Base-by-base conservation (phyloP, 805 yeast species). In the Candida tallmaniae region DNA sequence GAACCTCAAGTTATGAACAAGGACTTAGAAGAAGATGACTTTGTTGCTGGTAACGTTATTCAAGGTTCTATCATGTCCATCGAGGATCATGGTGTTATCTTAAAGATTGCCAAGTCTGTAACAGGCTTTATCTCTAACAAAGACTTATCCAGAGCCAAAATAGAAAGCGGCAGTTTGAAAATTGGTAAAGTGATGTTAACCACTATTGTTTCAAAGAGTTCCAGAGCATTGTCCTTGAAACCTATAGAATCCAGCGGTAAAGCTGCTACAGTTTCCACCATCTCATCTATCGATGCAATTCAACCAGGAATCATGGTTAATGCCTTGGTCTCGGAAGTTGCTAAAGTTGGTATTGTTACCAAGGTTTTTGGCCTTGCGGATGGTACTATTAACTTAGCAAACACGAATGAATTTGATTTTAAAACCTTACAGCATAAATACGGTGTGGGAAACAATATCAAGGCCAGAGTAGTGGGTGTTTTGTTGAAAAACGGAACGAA, bases 51-150 rank as follows among this genome's bases (percentile, higher is more conserved):
- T 28, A 68, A 74, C 39, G 52, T 82, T 4, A 52, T 93, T 2
- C 98, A 93, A 60, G 89, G 79, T 16, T 68, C 85, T 2, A 78
- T 93, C 15, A 72, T 69, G 41, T 81, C 94, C 30, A 60, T 85
- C 16, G 97, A 93, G 68, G 99, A 93, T 55, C 96, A 87, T 55
- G 98, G 98, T 60, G 73, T 78, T 16, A 75, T 85, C 37, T 60
- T 90, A 27, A 82, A 80, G 46, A 56, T 83, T 25, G 97, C 97
- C 22, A 50, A 42, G 27, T 53, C 70, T 32, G 38, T 72, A 6
- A 62, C 76, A 19, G 96, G 95, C 1, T 89, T 90, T 57, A 65
- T 89, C 31, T 73, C 94, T 2, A 79, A 75, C 44, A 82, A 80
- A 45, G 90, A 82, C 38, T 58, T 83, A 32, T 54, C 57, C 12